Evolutionary conservation across 352 stramenopile genomes (phyloP).

Genomic region (Pythium pectinolyticum): DNA sequence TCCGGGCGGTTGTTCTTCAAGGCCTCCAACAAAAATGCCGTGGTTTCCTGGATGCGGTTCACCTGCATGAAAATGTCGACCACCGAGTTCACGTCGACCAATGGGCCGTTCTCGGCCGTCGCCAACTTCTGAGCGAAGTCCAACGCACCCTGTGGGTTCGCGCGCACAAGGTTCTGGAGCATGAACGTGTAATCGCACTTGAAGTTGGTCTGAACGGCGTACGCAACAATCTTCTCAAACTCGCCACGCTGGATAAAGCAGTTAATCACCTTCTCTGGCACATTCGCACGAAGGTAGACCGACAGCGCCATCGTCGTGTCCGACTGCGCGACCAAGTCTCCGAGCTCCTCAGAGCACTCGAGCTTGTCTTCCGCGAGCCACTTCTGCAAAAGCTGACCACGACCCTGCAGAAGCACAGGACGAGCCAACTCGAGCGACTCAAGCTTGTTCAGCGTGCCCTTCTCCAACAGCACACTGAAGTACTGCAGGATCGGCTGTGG

Average conservation of each 20-base stretch:
- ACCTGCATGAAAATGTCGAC: conserved; percentile 99
- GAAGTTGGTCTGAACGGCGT: conserved; percentile 95
- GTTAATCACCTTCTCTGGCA: conserved; percentile 99
- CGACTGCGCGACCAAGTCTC: conserved; percentile 94
- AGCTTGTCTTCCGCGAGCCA: conserved; percentile 99
- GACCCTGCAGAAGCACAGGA: conserved; percentile 96
- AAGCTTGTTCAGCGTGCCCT: conserved; percentile 98
- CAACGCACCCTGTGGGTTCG: conserved; percentile 96
- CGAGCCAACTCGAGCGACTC: conserved; percentile 99
- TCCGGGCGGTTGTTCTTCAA: conserved; percentile 99
- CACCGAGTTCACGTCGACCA: conserved; percentile 98
- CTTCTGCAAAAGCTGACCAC: conserved; percentile 98
- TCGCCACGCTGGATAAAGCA: conserved; percentile 99
- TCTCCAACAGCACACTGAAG: conserved; percentile 98
- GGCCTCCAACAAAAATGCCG: conserved; percentile 98
- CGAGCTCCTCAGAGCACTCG: conserved; percentile 96
- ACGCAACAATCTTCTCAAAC: conserved; percentile 99
- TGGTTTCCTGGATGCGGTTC: conserved; percentile 99
- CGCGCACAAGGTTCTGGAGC: conserved; percentile 98
- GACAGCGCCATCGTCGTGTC: conserved; percentile 98
- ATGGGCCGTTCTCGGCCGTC: conserved; percentile 90
- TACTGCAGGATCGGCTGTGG: conserved; percentile 99
- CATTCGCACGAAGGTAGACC: conserved; percentile 97
- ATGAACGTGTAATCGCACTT: conserved; percentile 99
- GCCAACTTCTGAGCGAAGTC: conserved; percentile 99